Base-by-base conservation (phyloP, 768 basidiomycete genomes). In the Cantharellus anzutake region DNA sequence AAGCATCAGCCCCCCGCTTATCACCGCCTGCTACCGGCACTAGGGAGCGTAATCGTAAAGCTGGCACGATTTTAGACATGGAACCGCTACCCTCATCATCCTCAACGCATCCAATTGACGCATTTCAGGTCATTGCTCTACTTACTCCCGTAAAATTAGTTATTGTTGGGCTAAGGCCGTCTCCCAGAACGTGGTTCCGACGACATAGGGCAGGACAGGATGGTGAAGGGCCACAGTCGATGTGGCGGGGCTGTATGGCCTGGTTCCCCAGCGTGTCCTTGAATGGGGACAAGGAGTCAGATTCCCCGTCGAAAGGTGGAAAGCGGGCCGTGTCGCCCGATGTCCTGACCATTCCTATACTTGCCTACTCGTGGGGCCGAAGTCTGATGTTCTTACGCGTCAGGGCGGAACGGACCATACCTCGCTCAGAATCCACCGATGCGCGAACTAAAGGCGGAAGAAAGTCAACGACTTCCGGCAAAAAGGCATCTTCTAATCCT, bases 171-270 rank as follows among this genome's bases (percentile, higher is more conserved):
- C 69, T 99, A 62, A 92, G 89, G 65, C 96, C 96, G 2, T 78
- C 80, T 0, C 88, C 96, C 4, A 82, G 86, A 67, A 99, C 93
- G 0, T 97, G 92, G 91, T 84, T 86, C 66, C 83, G 87, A 66
- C 78, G 75, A 58, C 73, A 80, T 61, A 80, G 86, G 5, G 74
- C 75, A 7, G 66, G 72, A 4, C 78, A 53, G n/a, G 65, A 56
- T 5, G 59, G 78, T 59, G 74, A 73, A 4, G 71, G 11, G 34
- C 70, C 73, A 14, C 72, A 66, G 58, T 78, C 75, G 16, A 73
- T 73, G 65, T 73, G 77, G 70, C 78, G 75, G 60, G 90, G 88
- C 0, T 71, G 79, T 5, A 65, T 93, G 56, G 82, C 84, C 0
- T 94, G 91, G 91, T 89, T 81, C 66, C 88, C 90, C 3, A 84